A percentile compares a stretch with the other conserved stretches of the same genome.
Conservation (phyloP, 306 rosid genomes). For the Dalbergia cultrata region DNA sequence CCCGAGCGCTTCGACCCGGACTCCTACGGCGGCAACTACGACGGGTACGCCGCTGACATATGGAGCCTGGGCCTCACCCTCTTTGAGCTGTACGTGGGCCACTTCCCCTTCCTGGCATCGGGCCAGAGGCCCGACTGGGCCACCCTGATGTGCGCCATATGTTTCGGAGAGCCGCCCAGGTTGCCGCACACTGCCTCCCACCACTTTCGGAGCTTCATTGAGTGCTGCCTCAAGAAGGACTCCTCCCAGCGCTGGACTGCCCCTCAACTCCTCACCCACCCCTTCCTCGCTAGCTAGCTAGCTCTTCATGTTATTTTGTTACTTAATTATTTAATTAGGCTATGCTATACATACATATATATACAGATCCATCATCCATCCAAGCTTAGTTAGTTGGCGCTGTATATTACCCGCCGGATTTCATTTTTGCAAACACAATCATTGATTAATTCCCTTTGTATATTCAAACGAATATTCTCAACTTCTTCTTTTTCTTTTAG, state of each 20-base stretch:
- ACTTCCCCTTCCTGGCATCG: slow-evolving; percentile 68
- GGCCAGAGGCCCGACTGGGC: slow-evolving; percentile 91
- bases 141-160: slow-evolving; percentile 81
- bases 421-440: no score
- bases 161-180: slow-evolving; percentile 76
- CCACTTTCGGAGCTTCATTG: slow-evolving; percentile 63
- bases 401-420: no score
- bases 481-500: no score
- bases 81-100: slow-evolving; percentile 78
- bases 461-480: no score
- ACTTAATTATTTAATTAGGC: no score
- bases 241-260: slow-evolving; percentile 68
- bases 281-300: slow-evolving; percentile 48
- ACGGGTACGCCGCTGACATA: slow-evolving; percentile 72
- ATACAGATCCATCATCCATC: no score
- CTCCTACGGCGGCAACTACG: slow-evolving; percentile 67
- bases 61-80: slow-evolving; percentile 85
- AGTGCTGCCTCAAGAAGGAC: slow-evolving; percentile 80
- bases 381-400: no score
- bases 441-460: no score
- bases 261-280: slow-evolving; percentile 64
- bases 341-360: no score
- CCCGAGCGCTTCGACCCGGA: slow-evolving; percentile 89
- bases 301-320: no score
- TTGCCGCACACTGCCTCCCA: slow-evolving; percentile 59